Evolutionary conservation across 2,329 filamentous ascomycete species (phyloP).

Genomic region (Malbranchea zuffiana): DNA sequence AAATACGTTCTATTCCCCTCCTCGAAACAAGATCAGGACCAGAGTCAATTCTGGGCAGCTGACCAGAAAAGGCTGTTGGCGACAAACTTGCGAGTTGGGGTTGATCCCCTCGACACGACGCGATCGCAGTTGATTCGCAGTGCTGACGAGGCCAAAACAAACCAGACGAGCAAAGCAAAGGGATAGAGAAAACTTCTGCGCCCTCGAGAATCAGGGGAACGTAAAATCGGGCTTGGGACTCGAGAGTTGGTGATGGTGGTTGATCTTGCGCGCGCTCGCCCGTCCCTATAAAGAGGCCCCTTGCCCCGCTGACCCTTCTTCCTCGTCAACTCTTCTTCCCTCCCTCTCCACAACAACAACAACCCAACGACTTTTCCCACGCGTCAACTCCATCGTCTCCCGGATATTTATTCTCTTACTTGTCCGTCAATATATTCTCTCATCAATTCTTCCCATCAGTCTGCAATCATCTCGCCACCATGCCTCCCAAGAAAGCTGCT

Average conservation of each 20-base stretch:
- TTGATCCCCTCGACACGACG: too few relatives aligned
- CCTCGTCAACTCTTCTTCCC: conserved; percentile 27
- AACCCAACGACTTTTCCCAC: conserved; percentile 2
- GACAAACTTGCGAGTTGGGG: too few relatives aligned
- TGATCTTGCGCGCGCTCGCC: conserved; percentile 31
- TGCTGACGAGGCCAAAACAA: conserved; percentile 5
- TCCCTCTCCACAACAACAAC: conserved; percentile 17
- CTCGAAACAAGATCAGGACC: too few relatives aligned
- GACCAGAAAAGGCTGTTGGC: too few relatives aligned
- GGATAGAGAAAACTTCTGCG: background rate
- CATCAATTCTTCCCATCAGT: conserved; percentile 6
- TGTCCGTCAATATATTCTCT: conserved; percentile 14
- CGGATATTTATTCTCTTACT: conserved; percentile 14
- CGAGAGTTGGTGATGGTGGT: too few relatives aligned
- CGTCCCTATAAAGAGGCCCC: conserved; percentile 12
- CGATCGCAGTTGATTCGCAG: too few relatives aligned
- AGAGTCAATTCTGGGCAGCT: too few relatives aligned
- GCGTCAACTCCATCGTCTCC: conserved; percentile 6
- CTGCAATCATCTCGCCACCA: conserved; percentile 28
- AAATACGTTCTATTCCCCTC: too few relatives aligned
- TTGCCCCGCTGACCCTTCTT: conserved; percentile 17
- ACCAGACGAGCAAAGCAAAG: background rate
- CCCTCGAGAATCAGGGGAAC: too few relatives aligned
- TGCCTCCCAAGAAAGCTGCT: conserved; percentile 55
- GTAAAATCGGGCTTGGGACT: too few relatives aligned